phyloP scores from a whole-genome alignment of 2,329 filamentous ascomycete species.

The Cladosporium cucumerinum region DNA sequence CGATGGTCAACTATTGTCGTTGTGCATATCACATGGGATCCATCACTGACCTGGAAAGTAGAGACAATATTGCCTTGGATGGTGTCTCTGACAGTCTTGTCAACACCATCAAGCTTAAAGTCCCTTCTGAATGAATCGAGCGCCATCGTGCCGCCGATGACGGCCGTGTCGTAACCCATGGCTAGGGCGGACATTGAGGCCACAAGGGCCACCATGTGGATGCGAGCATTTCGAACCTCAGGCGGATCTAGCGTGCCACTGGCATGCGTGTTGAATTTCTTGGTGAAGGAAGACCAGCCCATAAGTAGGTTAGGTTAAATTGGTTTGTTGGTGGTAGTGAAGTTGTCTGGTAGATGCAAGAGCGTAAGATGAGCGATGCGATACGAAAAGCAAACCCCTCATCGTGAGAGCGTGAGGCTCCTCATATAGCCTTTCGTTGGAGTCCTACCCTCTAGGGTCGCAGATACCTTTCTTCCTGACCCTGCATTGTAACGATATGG shows the following conservation, averaged over 20 bases:
- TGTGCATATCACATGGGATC: no score
- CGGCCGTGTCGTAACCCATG: constrained; percentile 33
- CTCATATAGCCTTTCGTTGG: constrained; percentile 12
- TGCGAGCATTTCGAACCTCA: constrained; percentile 67
- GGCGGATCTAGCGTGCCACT: constrained; percentile 46
- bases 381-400: background rate
- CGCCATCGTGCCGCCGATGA: constrained; percentile 42
- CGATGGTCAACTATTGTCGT: background rate
- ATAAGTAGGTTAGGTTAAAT: constrained; percentile 14
- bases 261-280: constrained; percentile 17
- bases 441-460: background rate
- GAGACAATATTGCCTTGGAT: constrained; percentile 41
- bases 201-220: constrained; percentile 60
- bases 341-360: background rate
- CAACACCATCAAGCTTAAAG: constrained; percentile 33
- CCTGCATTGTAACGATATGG: background rate
- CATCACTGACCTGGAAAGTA: constrained; percentile 31
- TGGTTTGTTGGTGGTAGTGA: background rate
- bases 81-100: constrained; percentile 40
- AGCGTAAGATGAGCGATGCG: constrained; percentile 9
- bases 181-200: constrained; percentile 42
- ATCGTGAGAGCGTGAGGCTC: constrained; percentile 3
- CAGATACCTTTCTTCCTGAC: constrained; percentile 16
- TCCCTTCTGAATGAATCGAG: constrained; percentile 39
- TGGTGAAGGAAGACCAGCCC: constrained; percentile 15